Conservation (phyloP, 2,329 filamentous ascomycete genomes). For the Amesomyces nigricolor region DNA sequence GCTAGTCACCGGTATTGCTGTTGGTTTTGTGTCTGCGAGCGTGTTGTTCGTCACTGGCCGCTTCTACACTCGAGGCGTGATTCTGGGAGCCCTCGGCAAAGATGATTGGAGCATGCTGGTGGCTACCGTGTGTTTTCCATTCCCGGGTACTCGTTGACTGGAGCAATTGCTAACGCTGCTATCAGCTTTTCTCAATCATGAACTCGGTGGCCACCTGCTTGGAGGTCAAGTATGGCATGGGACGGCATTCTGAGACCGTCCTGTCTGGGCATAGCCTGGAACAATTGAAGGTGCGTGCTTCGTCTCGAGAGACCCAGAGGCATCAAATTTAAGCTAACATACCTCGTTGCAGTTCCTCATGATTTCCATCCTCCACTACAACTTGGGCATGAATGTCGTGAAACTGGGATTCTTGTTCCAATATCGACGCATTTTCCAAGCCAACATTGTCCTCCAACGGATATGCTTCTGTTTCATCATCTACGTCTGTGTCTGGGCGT, state of each 20-base stretch:
- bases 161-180: slow-evolving; percentile 4
- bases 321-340: not conserved
- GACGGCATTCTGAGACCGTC: slow-evolving; percentile 25
- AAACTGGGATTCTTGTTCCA: slow-evolving; percentile 33
- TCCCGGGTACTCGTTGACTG: not conserved
- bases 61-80: slow-evolving; percentile 25
- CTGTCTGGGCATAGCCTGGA: slow-evolving; percentile 14
- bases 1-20: slow-evolving; percentile 23
- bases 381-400: slow-evolving; percentile 30
- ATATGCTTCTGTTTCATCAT: slow-evolving; percentile 29
- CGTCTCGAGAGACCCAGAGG: not conserved
- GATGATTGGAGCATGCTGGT: slow-evolving; percentile 29
- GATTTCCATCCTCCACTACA: slow-evolving; percentile 29
- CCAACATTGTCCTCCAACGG: slow-evolving; percentile 16
- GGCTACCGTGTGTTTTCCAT: slow-evolving; percentile 19
- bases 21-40: slow-evolving; percentile 21
- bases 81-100: slow-evolving; percentile 25
- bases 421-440: slow-evolving; percentile 31
- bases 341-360: slow-evolving; percentile 25
- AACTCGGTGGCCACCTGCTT: slow-evolving; percentile 12
- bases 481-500: slow-evolving; percentile 28
- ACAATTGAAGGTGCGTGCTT: slow-evolving; percentile 24
- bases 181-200: slow-evolving; percentile 22
- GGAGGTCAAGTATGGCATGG: slow-evolving; percentile 28
- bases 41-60: slow-evolving; percentile 18